Percentiles rank a stretch among this genome's conserved stretches.
phyloP scores from a whole-genome alignment of 139 green algal genomes.

The Chlorella sp. region DNA sequence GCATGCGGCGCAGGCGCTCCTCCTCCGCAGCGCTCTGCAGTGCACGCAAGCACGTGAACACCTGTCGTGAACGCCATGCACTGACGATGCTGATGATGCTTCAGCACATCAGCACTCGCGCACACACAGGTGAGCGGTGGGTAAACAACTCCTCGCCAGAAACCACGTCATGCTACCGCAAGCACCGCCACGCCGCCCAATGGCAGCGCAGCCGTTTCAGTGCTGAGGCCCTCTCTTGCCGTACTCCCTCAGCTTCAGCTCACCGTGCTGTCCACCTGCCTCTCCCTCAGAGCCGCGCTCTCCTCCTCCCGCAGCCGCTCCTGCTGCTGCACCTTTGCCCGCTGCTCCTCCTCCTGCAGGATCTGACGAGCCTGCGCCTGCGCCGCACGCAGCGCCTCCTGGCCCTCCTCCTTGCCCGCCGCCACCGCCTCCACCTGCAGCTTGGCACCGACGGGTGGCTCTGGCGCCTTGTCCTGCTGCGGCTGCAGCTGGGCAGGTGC shows the following conservation, averaged over 20 bases:
- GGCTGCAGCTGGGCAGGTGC: no score
- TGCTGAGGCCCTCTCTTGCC: no score
- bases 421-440: no score
- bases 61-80: no score
- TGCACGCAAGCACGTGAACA: no score
- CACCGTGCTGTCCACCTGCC: not conserved
- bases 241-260: no score
- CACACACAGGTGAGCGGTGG: no score
- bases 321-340: not conserved
- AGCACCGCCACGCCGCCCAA: not conserved
- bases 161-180: not conserved
- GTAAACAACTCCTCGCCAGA: no score
- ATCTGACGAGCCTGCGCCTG: not conserved
- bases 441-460: not conserved
- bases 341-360: not conserved
- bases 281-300: not conserved
- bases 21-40: not conserved
- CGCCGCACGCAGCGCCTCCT: not conserved
- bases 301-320: not conserved
- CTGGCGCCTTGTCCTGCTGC: not conserved
- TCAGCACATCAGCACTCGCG: not conserved
- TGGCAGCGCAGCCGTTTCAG: no score
- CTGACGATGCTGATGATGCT: no score
- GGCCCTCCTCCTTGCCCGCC: not conserved
- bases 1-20: not conserved